These are phyloP conservation scores for Apium graveolens DNA, from an alignment of 129 eudicot genomes.

Conservation along the genomic window DNA sequence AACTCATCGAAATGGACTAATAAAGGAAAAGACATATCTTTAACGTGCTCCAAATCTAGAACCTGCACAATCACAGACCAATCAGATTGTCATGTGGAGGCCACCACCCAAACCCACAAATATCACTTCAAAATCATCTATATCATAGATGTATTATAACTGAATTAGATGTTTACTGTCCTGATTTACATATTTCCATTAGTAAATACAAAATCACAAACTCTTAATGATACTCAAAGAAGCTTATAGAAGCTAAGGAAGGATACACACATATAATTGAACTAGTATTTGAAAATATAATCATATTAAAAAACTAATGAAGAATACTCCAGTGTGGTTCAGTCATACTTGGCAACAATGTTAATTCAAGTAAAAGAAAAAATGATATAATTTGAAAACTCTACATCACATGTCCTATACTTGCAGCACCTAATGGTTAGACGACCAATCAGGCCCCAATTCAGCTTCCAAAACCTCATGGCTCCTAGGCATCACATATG, in stretches of 20 bases:
- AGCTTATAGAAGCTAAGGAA: background rate
- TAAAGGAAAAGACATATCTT: background rate
- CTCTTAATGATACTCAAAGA: background rate
- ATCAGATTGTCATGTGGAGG: too few species aligned
- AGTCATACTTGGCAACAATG: background rate
- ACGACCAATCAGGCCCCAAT: conserved; percentile 77
- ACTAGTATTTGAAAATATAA: background rate
- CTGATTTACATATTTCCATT: background rate
- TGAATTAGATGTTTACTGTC: background rate
- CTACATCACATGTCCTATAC: conserved; percentile 89
- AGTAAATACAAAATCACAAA: background rate
- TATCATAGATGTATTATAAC: background rate
- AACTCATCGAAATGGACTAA: background rate
- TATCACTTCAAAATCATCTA: background rate
- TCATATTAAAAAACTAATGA: background rate
- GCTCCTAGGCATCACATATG: conserved; percentile 91
- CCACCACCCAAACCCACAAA: too few species aligned
- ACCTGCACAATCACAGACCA: too few species aligned
- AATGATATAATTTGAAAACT: background rate
- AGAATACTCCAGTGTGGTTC: background rate
- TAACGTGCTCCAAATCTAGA: background rate
- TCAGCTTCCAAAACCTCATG: conserved; percentile 92
- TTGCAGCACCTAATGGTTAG: conserved; percentile 98
- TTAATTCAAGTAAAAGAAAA: background rate
- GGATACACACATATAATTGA: background rate